Evolutionary conservation across 305 asterid genomes (phyloP), one percentile per base, ranked within the genome.

Genomic region (Plantago lanceolata): DNA sequence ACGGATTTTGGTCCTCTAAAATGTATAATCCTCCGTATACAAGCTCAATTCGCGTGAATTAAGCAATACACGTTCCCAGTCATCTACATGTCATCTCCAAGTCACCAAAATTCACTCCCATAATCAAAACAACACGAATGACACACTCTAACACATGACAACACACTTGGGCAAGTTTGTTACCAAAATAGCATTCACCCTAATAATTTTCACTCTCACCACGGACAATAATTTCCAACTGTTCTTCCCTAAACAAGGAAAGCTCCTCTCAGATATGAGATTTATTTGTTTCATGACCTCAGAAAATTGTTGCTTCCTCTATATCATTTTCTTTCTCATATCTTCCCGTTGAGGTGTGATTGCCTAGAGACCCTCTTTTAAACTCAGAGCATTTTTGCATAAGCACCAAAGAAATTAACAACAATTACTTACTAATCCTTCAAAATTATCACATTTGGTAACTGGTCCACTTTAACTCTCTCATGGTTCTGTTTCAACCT

Each of bases 181-280:
- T n/a, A n/a, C n/a, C n/a, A n/a, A n/a, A n/a, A n/a, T n/a, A n/a
- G n/a, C n/a, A n/a, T n/a, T n/a, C n/a, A n/a, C n/a, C n/a, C n/a
- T n/a, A n/a, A n/a, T n/a, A n/a, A n/a, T n/a, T n/a, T n/a, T 92
- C 96, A 64, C 68, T 76, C 51, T 87, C 96, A 60, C 84, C 93
- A 62, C 78, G 24, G 63, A 51, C 69, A 33, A 68, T 29, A 58
- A 50, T 19, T 45, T 19, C 63, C 37, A 56, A 53, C 57, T 66
- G 57, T 43, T 69, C 78, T 50, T 79, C 76, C 19, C 53, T 37
- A 65, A 84, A 76, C 49, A 79, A 76, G 31, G 75, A 58, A 56
- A 93, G 90, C 81, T 89, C 96, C 69, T 71, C 72, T 71, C 72
- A 20, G 78, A 72, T 65, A 86, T 79, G 71, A 47, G 66, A 68